Conservation (phyloP, 2,329 filamentous ascomycete species). For the Venturia carpophila region DNA sequence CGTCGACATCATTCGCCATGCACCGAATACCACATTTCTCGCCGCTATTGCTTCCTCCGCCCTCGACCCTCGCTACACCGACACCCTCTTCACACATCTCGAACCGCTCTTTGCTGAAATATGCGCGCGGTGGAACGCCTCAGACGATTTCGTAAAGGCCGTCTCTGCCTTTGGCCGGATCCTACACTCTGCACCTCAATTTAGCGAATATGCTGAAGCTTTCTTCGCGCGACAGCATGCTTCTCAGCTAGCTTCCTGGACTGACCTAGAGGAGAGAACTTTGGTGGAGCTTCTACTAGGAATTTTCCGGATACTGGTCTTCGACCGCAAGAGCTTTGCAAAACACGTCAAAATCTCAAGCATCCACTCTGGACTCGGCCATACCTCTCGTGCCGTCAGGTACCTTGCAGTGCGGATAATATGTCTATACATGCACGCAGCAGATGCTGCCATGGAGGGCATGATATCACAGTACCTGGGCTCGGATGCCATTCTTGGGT, state of each 20-base stretch:
- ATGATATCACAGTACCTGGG: constrained; percentile 62
- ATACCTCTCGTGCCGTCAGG: constrained; percentile 52
- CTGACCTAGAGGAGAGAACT: constrained; percentile 21
- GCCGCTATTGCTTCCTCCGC: constrained; percentile 62
- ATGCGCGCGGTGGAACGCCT: constrained; percentile 67
- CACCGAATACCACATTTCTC: constrained; percentile 58
- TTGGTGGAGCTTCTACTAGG: constrained; percentile 53
- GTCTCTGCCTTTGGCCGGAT: constrained; percentile 71
- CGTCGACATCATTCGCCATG: constrained; percentile 56
- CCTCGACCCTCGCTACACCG: constrained; percentile 61
- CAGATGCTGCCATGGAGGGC: constrained; percentile 68
- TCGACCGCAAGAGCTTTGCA: constrained; percentile 62
- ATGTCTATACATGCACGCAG: constrained; percentile 67
- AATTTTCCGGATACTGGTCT: constrained; percentile 70
- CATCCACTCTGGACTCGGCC: constrained; percentile 39
- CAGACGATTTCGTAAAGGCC: constrained; percentile 32
- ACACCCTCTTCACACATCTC: constrained; percentile 66
- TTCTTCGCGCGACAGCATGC: constrained; percentile 22
- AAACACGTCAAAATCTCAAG: constrained; percentile 23
- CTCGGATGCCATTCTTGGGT: constrained; percentile 52
- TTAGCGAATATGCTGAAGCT: constrained; percentile 62
- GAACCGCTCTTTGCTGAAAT: constrained; percentile 71
- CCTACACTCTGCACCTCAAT: constrained; percentile 71
- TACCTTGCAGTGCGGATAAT: constrained; percentile 79
- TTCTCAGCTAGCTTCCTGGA: constrained; percentile 19